Percentiles rank a stretch among this genome's conserved stretches.
phyloP scores from a whole-genome alignment of 1,284 basidiomycete species.

The Anthracocystis panici-leucophaei region DNA sequence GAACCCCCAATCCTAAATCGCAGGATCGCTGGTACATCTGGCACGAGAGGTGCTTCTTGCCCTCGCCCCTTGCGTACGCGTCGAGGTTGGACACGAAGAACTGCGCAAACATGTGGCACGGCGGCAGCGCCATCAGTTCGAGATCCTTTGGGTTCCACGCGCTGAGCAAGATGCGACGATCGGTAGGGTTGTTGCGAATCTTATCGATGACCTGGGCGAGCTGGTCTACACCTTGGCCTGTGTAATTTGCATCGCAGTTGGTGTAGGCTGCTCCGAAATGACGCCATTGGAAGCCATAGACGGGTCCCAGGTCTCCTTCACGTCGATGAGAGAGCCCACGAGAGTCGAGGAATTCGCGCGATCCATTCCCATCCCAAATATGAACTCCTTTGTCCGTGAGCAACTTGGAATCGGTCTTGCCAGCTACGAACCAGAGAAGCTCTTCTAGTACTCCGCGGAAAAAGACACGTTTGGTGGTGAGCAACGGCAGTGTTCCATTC shows the following conservation, averaged over 20 bases:
- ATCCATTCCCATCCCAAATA: slow-evolving; percentile 98
- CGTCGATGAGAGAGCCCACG: slow-evolving; percentile 85
- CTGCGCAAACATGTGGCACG: slow-evolving; percentile 98
- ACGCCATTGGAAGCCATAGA: slow-evolving; percentile 99
- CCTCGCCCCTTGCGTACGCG: slow-evolving; percentile 57
- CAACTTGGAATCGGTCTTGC: slow-evolving; percentile 83
- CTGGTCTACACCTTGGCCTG: slow-evolving; percentile 92
- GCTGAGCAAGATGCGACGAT: slow-evolving; percentile 92
- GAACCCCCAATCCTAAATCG: slow-evolving; percentile 89
- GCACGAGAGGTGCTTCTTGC: slow-evolving; percentile 76
- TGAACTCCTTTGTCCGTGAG: slow-evolving; percentile 87
- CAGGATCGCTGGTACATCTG: slow-evolving; percentile 98
- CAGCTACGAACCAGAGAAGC: slow-evolving; percentile 92
- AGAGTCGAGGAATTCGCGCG: slow-evolving; percentile 84
- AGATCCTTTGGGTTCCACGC: slow-evolving; percentile 99
- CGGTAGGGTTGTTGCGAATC: slow-evolving; percentile 92
- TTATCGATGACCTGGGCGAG: slow-evolving; percentile 86
- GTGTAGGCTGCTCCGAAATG: slow-evolving; percentile 93
- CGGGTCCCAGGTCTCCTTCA: slow-evolving; percentile 93
- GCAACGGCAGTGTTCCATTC: slow-evolving; percentile 77
- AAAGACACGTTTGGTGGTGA: slow-evolving; percentile 96
- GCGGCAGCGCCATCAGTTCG: slow-evolving; percentile 91
- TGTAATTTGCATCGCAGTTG: slow-evolving; percentile 82
- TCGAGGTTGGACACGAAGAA: slow-evolving; percentile 83
- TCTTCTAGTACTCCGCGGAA: slow-evolving; percentile 91